Conservation (phyloP, 2,329 filamentous ascomycete genomes). For the Alternaria longipes region DNA sequence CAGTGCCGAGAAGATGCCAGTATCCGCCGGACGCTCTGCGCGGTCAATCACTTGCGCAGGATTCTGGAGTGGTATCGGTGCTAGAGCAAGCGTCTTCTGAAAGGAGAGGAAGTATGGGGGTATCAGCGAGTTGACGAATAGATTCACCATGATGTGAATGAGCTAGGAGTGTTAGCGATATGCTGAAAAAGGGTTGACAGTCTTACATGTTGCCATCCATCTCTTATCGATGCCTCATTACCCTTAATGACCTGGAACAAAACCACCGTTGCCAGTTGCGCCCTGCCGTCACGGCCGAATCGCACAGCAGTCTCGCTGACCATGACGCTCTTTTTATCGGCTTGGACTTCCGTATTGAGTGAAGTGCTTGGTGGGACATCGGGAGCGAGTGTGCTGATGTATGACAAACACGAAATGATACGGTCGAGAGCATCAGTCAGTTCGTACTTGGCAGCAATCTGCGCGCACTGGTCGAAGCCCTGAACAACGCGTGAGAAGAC, state of each 20-base stretch:
- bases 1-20: conserved; percentile 90
- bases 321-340: conserved; percentile 92
- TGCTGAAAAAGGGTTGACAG: background rate
- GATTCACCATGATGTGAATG: conserved; percentile 89
- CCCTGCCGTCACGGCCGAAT: conserved; percentile 91
- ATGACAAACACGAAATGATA: conserved; percentile 87
- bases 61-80: conserved; percentile 86
- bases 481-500: conserved; percentile 94
- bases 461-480: conserved; percentile 94
- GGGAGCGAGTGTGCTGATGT: conserved; percentile 87
- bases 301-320: conserved; percentile 97
- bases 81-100: conserved; percentile 73
- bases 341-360: conserved; percentile 95
- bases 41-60: conserved; percentile 94
- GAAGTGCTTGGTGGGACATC: conserved; percentile 80
- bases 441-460: conserved; percentile 85
- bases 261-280: conserved; percentile 93
- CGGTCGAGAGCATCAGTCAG: conserved; percentile 89
- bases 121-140: conserved; percentile 94
- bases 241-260: conserved; percentile 90
- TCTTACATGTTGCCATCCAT: conserved; percentile 81
- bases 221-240: conserved; percentile 78
- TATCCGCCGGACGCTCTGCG: conserved; percentile 78
- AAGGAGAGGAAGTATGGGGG: conserved; percentile 77
- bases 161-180: conserved; percentile 68